Evolutionary conservation across 1,284 basidiomycete genomes (phyloP).

Genomic region (Sutorius eximius): DNA sequence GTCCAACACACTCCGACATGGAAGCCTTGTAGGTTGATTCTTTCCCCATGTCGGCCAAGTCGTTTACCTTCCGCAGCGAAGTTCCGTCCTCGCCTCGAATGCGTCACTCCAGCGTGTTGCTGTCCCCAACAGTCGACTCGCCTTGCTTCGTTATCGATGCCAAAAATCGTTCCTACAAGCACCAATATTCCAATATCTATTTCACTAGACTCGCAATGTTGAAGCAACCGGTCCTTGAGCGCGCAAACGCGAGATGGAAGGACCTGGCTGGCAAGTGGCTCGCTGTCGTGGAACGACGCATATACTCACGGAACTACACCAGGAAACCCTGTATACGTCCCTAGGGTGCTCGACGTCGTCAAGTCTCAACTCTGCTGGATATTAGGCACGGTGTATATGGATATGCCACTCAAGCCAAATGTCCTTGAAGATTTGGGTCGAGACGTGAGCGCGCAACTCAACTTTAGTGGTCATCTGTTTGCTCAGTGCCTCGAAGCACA

Average conservation of each 20-base stretch:
- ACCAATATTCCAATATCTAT: constrained; percentile 95
- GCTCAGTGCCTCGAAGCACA: constrained; percentile 57
- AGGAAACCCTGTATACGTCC: constrained; percentile 76
- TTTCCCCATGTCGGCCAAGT: neutral
- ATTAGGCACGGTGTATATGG: constrained; percentile 94
- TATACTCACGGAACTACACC: constrained; percentile 11
- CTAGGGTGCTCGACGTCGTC: constrained; percentile 86
- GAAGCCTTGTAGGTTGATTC: constrained; percentile 9
- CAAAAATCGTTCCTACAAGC: constrained; percentile 67
- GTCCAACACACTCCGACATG: neutral
- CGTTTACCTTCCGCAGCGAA: constrained; percentile 16
- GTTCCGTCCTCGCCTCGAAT: constrained; percentile 13
- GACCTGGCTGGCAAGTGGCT: constrained; percentile 38
- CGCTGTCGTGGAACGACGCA: constrained; percentile 1
- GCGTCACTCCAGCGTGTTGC: constrained; percentile 32
- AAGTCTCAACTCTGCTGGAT: constrained; percentile 88
- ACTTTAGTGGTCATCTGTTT: neutral
- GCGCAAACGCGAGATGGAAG: constrained; percentile 68
- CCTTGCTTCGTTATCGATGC: constrained; percentile 60
- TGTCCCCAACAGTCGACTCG: constrained; percentile 41
- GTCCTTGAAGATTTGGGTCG: constrained; percentile 92
- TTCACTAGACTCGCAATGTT: constrained; percentile 75
- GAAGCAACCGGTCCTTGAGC: constrained; percentile 60
- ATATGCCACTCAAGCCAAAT: constrained; percentile 98
- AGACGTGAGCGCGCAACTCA: constrained; percentile 62